Evolutionary conservation across 345 rosid species (phyloP).

Genomic region (Microcos paniculata): DNA sequence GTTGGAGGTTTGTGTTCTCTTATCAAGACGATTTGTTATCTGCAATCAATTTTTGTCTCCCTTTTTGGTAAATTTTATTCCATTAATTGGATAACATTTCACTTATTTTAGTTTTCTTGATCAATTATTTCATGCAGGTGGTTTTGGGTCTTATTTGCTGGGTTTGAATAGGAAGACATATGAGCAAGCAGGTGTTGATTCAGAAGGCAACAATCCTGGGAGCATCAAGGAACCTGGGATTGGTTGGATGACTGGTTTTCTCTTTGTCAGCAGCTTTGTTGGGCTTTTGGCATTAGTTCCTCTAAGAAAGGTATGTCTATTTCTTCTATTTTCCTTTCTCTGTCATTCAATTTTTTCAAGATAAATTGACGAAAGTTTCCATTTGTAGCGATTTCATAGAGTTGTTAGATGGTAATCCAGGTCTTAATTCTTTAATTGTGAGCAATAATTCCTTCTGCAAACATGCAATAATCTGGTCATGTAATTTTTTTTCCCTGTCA

Average conservation of each 20-base stretch:
- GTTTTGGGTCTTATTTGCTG: slow-evolving; percentile 88
- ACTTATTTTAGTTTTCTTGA: neutral
- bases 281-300: slow-evolving; percentile 87
- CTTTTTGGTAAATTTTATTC: neutral
- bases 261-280: slow-evolving; percentile 70
- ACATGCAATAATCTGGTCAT: slow-evolving; percentile 7
- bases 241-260: slow-evolving; percentile 89
- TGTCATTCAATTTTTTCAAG: neutral
- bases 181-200: slow-evolving; percentile 59
- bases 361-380: neutral
- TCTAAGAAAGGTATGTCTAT: slow-evolving; percentile 63
- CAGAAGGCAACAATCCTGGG: slow-evolving; percentile 63
- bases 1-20: slow-evolving; percentile 56
- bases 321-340: neutral
- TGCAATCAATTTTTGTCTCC: neutral
- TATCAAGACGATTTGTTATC: neutral
- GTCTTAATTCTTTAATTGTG: neutral
- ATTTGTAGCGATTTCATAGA: neutral
- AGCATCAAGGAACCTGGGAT: slow-evolving; percentile 81
- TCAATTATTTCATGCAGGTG: slow-evolving; percentile 47
- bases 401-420: neutral
- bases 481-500: slow-evolving; percentile 26
- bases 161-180: slow-evolving; percentile 73
- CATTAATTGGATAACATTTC: slow-evolving; percentile 3
- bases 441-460: neutral